Percentiles rank a stretch among this genome's conserved stretches.
Evolutionary conservation across 176 grass and related monocot species (phyloP).

Genomic region (Triticum timopheevii): DNA sequence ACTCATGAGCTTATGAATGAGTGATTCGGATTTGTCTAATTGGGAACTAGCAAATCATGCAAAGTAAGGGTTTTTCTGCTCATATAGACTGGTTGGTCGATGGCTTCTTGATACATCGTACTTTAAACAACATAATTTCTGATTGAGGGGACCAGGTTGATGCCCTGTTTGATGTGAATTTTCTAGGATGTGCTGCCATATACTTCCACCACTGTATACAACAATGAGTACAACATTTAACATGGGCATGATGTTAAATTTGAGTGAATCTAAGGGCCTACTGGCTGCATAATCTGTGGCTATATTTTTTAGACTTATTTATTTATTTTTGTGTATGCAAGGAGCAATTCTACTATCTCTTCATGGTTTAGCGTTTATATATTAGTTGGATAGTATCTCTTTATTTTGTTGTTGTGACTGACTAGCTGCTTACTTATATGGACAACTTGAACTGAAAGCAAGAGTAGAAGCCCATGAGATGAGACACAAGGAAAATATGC

Average conservation of each 20-base stretch:
- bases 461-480: constrained; percentile 4
- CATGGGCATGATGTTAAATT: neutral
- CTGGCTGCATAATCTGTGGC: neutral
- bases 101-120: neutral
- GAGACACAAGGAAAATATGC: constrained; percentile 37
- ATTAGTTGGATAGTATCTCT: neutral
- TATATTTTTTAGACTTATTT: neutral
- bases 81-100: too few species aligned
- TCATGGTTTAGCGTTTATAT: neutral
- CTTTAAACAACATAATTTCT: neutral
- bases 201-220: neutral
- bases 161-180: neutral
- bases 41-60: neutral
- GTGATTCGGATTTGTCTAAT: neutral
- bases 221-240: neutral
- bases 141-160: neutral
- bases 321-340: too few species aligned
- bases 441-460: constrained; percentile 45
- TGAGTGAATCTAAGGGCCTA: neutral
- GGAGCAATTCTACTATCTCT: neutral
- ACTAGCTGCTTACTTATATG: constrained; percentile 25
- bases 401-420: constrained; percentile 6
- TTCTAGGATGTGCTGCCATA: neutral
- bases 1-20: neutral
- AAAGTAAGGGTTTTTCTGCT: neutral